Evolutionary conservation across 768 basidiomycete species (phyloP), one percentile per base, ranked within the genome.

Genomic region (Amylocystis lapponica): DNA sequence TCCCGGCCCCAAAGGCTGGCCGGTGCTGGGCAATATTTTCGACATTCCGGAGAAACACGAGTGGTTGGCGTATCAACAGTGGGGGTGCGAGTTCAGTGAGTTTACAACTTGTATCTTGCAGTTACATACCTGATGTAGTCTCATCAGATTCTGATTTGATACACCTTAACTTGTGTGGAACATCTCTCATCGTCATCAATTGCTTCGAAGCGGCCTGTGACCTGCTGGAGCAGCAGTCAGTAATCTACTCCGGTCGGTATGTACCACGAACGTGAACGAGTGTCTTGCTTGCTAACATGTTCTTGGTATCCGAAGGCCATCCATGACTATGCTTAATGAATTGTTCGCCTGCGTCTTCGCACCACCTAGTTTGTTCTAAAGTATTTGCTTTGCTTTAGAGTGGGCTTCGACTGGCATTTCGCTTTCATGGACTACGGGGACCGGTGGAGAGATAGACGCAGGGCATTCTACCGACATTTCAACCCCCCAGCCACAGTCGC

Each of bases 381-480:
- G 23, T 16, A 9, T 21, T 23, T 16, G 23, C 25, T 11, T 5
- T 34, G 12, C 23, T 12, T 16, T 27, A 50, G 51, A 7, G 49
- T 39, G 38, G 72, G 73, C 23, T 68, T 71, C 57, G 70, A 70
- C 3, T 68, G 64, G 53, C 60, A 60, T 20, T 62, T 74, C 38
- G 59, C 60, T 2, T 51, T 66, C 27, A 64, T 71, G 63, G 60
- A 58, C 3, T 74, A 74, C 33, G 67, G 67, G 17, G 56, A 62
- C 27, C 27, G 26, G 8, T 74, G 74, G 74, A 66, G 60, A 36
- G 59, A 61, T 9, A 65, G 66, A 20, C 64, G 75, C 9, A 60
- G 65, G 13, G 37, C 66, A 9, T 72, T 75, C 49, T 62, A 65
- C 27, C 54, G 67, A 36, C 64, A 73, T 41, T 68, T 74, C 46